Conservation (phyloP, 2,329 filamentous ascomycete species). For the Ramularia endophylla region DNA sequence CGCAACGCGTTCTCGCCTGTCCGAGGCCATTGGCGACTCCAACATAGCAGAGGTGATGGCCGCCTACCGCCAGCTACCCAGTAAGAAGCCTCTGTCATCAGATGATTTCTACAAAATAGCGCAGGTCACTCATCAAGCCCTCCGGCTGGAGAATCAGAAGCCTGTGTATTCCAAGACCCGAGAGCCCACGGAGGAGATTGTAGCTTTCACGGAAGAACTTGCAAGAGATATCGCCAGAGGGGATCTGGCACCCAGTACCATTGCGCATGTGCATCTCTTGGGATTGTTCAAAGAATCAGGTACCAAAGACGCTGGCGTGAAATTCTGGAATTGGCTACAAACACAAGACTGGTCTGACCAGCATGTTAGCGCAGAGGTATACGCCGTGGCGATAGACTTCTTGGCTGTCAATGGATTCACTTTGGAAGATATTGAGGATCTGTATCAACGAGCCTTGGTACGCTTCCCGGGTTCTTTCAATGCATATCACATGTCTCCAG, state of each 20-base stretch:
- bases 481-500: slow-evolving; percentile 42
- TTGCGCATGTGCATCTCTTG: slow-evolving; percentile 42
- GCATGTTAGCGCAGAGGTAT: slow-evolving; percentile 38
- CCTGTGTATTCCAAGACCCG: slow-evolving; percentile 1
- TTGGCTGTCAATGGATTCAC: slow-evolving; percentile 37
- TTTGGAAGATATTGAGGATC: slow-evolving; percentile 38
- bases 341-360: slow-evolving; percentile 33
- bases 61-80: slow-evolving; percentile 14
- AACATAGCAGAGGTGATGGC: slow-evolving; percentile 16
- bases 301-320: slow-evolving; percentile 23
- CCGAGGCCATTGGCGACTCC: slow-evolving; percentile 15
- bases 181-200: slow-evolving; percentile 15
- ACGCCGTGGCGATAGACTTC: slow-evolving; percentile 46
- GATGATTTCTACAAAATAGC: slow-evolving; percentile 13
- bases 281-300: slow-evolving; percentile 42
- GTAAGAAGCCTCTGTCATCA: slow-evolving; percentile 11
- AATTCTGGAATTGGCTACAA: slow-evolving; percentile 46
- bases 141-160: slow-evolving; percentile 8
- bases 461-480: slow-evolving; percentile 44
- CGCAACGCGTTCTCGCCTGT: slow-evolving; percentile 11
- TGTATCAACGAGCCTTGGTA: slow-evolving; percentile 42
- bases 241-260: slow-evolving; percentile 31
- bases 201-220: slow-evolving; percentile 33
- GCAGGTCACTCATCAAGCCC: slow-evolving; percentile 12
- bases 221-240: slow-evolving; percentile 36